These are phyloP conservation scores for Paradendryphiella salina DNA, from an alignment of 2,329 filamentous ascomycete genomes.

Conservation along the genomic window DNA sequence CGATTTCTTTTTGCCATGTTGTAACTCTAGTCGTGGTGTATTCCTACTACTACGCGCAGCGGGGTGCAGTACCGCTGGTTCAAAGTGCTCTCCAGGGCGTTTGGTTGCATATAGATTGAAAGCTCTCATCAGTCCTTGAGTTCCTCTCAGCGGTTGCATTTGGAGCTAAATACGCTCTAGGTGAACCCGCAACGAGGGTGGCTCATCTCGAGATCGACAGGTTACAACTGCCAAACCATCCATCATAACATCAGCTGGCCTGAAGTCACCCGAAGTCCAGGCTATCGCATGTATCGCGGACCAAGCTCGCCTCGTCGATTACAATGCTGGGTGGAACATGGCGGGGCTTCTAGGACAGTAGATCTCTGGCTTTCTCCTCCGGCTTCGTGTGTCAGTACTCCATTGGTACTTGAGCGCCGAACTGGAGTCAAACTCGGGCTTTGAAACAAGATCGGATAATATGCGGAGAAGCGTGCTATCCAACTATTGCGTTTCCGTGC, in stretches of 20 bases:
- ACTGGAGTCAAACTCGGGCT: neutral
- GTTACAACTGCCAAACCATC: slow-evolving; percentile 14
- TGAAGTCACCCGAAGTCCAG: slow-evolving; percentile 13
- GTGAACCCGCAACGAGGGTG: slow-evolving; percentile 21
- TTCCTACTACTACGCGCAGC: no score
- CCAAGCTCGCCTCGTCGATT: slow-evolving; percentile 10
- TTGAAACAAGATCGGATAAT: neutral
- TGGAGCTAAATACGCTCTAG: slow-evolving; percentile 17
- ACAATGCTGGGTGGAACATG: slow-evolving; percentile 6
- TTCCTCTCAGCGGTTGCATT: neutral
- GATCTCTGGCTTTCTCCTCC: slow-evolving; percentile 20
- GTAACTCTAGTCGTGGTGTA: no score
- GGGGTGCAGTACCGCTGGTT: no score
- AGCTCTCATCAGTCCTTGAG: neutral
- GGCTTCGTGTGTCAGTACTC: neutral
- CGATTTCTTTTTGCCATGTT: no score
- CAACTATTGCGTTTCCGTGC: no score
- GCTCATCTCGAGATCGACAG: slow-evolving; percentile 12
- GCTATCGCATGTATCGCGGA: slow-evolving; percentile 24
- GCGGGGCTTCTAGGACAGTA: slow-evolving; percentile 4
- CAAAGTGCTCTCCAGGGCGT: no score
- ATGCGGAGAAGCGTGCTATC: neutral
- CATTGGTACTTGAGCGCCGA: neutral
- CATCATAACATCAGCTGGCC: slow-evolving; percentile 26
- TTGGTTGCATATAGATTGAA: no score